phyloP scores from a whole-genome alignment of 2,329 filamentous ascomycete genomes.

The Rutstroemia sp. region DNA sequence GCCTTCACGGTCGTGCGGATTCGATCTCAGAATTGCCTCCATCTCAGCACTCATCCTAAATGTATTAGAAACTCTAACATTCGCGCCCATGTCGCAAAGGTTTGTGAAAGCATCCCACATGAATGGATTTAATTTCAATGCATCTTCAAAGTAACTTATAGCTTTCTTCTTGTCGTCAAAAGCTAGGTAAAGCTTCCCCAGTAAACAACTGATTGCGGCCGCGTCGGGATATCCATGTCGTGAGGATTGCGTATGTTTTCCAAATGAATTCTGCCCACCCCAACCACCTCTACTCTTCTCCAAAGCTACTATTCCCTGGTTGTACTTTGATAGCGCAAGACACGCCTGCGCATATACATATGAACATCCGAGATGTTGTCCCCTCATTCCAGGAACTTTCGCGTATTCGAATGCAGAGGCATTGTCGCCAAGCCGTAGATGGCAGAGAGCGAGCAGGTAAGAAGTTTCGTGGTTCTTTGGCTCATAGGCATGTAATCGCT shows the following conservation, averaged over 20 bases:
- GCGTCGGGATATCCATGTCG: slow-evolving; percentile 75
- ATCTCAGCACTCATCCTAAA: slow-evolving; percentile 70
- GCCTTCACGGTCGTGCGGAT: slow-evolving; percentile 14
- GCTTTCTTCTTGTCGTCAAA: slow-evolving; percentile 79
- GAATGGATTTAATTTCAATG: slow-evolving; percentile 84
- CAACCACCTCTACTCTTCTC: slow-evolving; percentile 76
- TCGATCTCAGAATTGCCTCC: slow-evolving; percentile 38
- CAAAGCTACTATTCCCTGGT: slow-evolving; percentile 74
- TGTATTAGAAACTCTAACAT: slow-evolving; percentile 74
- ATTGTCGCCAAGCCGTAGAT: slow-evolving; percentile 73
- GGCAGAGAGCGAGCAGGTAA: slow-evolving; percentile 77
- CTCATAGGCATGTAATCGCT: slow-evolving; percentile 78
- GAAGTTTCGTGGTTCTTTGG: slow-evolving; percentile 70
- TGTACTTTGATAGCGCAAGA: slow-evolving; percentile 66
- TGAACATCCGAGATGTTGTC: slow-evolving; percentile 74
- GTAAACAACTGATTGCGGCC: slow-evolving; percentile 71
- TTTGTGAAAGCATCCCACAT: slow-evolving; percentile 96
- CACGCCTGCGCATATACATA: slow-evolving; percentile 91
- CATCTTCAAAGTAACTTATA: slow-evolving; percentile 78
- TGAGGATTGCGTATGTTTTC: slow-evolving; percentile 71
- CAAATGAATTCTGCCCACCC: slow-evolving; percentile 68
- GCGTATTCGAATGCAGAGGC: slow-evolving; percentile 81
- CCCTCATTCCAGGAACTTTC: slow-evolving; percentile 62
- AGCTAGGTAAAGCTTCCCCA: slow-evolving; percentile 80
- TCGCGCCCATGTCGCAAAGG: slow-evolving; percentile 80